Evolutionary conservation across 108 stramenopile genomes (phyloP).

Genomic region (Aureococcus anophagefferens): DNA sequence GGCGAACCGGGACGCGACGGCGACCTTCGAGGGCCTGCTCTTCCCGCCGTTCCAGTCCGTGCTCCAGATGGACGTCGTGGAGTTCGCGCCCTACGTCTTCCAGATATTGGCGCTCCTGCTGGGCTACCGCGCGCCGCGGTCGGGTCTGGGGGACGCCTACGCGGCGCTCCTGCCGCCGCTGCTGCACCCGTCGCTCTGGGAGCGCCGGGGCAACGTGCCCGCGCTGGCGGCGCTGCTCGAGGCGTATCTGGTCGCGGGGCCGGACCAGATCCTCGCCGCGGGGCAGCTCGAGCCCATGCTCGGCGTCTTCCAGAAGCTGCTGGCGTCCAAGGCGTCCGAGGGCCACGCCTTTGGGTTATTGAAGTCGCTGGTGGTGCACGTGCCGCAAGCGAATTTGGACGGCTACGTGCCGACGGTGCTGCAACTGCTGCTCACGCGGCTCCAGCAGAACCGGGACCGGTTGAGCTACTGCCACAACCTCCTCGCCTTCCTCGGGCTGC

Average conservation of each 20-base stretch:
- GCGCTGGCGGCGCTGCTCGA: conserved; percentile 73
- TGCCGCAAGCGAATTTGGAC: conserved; percentile 47
- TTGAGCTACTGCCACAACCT: conserved; percentile 29
- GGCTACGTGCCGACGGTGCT: conserved; percentile 51
- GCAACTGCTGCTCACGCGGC: conserved; percentile 51
- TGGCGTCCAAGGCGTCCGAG: conserved; percentile 25
- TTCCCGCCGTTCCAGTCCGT: conserved; percentile 84
- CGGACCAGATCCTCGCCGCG: conserved; percentile 45
- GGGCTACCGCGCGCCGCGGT: conserved; percentile 59
- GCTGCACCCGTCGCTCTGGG: conserved; percentile 76
- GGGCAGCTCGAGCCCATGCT: conserved; percentile 52
- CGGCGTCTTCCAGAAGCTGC: conserved; percentile 79
- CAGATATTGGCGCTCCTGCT: conserved; percentile 89
- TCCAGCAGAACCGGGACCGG: conserved; percentile 49
- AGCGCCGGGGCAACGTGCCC: conserved; percentile 81
- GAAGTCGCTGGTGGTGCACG: conserved; percentile 43
- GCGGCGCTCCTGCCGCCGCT: conserved; percentile 66
- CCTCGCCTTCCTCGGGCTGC: conserved; percentile 57
- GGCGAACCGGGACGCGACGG: conserved; percentile 48
- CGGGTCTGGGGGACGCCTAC: conserved; percentile 66
- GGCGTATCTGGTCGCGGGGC: conserved; percentile 73
- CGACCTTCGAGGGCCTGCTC: conserved; percentile 69
- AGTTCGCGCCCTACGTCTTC: conserved; percentile 96
- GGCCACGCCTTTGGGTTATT: conserved; percentile 63
- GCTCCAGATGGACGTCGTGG: conserved; percentile 75